Percentiles rank a stretch among this genome's conserved stretches.
Conservation (phyloP, 169 alveolate species). For the Plasmodium yoelii region DNA sequence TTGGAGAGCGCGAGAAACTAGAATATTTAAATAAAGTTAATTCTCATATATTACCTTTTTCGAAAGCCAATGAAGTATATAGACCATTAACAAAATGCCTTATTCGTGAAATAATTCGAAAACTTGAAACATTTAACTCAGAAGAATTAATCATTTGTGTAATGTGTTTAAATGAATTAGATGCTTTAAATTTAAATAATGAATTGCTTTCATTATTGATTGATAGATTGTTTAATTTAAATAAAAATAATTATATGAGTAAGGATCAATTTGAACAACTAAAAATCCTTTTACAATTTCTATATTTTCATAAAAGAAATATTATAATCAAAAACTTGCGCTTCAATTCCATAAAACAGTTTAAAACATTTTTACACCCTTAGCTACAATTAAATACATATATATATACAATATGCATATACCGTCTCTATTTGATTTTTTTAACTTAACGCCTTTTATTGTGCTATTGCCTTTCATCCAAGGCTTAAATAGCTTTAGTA, state of each 20-base stretch:
- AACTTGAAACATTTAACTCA: constrained; percentile 82
- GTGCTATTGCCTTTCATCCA: too few species aligned
- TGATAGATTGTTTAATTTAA: constrained; percentile 48
- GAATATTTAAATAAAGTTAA: constrained; percentile 73
- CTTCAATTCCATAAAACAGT: constrained; percentile 25
- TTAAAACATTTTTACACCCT: constrained; percentile 16
- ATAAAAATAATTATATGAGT: constrained; percentile 49
- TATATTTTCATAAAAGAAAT: constrained; percentile 13
- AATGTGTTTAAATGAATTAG: constrained; percentile 65
- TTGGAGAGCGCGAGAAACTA: constrained; percentile 83
- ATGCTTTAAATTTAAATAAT: constrained; percentile 50
- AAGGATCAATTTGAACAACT: constrained; percentile 51
- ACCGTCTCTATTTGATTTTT: too few species aligned
- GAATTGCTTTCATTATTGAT: constrained; percentile 68
- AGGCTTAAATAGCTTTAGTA: too few species aligned
- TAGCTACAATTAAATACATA: background rate
- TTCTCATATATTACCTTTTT: constrained; percentile 79
- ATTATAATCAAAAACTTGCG: constrained; percentile 11
- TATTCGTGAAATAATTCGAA: constrained; percentile 83
- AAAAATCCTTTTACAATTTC: constrained; percentile 23
- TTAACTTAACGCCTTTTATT: too few species aligned
- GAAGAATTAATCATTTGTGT: constrained; percentile 82
- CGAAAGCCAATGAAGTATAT: constrained; percentile 75
- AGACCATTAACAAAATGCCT: constrained; percentile 84
- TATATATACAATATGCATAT: background rate